Percentiles rank a stretch among this genome's conserved stretches.
Conservation (phyloP, 352 stramenopile genomes). For the Halophytophthora batemanensis region DNA sequence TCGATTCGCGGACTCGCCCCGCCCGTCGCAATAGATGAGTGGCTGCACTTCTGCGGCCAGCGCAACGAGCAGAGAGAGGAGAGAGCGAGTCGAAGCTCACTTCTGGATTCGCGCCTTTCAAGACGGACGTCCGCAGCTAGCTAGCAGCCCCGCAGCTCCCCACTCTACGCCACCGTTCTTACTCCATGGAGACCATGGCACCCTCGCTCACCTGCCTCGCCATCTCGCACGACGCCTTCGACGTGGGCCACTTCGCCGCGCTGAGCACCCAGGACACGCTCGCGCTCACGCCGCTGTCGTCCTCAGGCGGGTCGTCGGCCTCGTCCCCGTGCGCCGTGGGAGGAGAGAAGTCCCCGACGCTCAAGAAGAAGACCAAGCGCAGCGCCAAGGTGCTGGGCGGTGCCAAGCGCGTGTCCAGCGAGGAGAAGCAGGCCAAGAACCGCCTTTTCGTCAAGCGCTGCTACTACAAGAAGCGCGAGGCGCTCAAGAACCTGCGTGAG, state of each 20-base stretch:
- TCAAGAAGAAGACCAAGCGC: conserved; percentile 28
- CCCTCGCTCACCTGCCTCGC: conserved; percentile 7
- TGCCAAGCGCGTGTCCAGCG: conserved; percentile 37
- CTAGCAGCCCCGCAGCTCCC: no score
- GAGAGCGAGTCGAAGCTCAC: no score
- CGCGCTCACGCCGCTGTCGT: conserved; percentile 26
- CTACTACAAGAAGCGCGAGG: conserved; percentile 78
- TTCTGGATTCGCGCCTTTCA: no score
- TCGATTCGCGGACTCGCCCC: no score
- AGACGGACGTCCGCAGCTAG: no score
- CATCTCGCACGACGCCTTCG: conserved; percentile 38
- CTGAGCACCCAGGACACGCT: conserved; percentile 16
- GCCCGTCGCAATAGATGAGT: no score
- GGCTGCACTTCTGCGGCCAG: no score
- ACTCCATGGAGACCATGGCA: conserved; percentile 7
- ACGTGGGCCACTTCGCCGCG: conserved; percentile 15
- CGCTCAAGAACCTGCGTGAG: conserved; percentile 38
- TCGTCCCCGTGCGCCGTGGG: conserved; percentile 12
- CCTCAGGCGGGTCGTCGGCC: conserved; percentile 10
- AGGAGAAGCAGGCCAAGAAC: conserved; percentile 62
- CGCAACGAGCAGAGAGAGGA: no score
- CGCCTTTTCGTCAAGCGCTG: conserved; percentile 73
- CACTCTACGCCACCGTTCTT: conserved; percentile 14
- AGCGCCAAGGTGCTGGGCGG: conserved; percentile 15
- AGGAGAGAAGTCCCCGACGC: conserved; percentile 13